Percentiles rank a stretch among this genome's conserved stretches.
phyloP scores from a whole-genome alignment of 2,329 filamentous ascomycete species.

The Penicillium sp. region DNA sequence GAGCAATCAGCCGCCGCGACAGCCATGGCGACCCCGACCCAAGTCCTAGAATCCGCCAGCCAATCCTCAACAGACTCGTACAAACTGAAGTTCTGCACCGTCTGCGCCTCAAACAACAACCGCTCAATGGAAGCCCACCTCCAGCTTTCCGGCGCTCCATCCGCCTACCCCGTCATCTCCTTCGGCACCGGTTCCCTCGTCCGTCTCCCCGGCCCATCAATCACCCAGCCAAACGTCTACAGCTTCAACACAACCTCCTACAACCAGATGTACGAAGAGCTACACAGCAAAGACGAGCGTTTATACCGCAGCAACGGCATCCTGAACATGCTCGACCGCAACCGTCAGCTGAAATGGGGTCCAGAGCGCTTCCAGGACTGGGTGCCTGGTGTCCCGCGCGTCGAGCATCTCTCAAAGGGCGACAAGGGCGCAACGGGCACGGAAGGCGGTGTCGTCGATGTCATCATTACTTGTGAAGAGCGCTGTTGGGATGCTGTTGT shows the following conservation, averaged over 20 bases:
- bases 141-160: constrained; percentile 75
- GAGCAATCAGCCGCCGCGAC: constrained; percentile 23
- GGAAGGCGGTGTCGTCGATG: constrained; percentile 84
- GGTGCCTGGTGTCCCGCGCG: constrained; percentile 77
- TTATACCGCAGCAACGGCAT: constrained; percentile 91
- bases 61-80: constrained; percentile 53
- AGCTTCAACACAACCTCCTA: constrained; percentile 97
- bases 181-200: constrained; percentile 96
- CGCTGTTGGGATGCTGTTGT: constrained; percentile 97
- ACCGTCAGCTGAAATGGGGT: constrained; percentile 87
- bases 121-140: constrained; percentile 99
- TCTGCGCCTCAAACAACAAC: constrained; percentile 99
- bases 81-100: constrained; percentile 94
- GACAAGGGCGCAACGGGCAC: constrained; percentile 75
- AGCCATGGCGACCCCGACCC: constrained; percentile 19
- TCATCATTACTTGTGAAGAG: constrained; percentile 97
- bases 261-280: constrained; percentile 87
- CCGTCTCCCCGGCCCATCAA: constrained; percentile 83
- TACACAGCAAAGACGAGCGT: constrained; percentile 76
- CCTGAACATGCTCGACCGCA: constrained; percentile 91
- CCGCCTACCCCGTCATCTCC: constrained; percentile 91
- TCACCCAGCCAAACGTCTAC: constrained; percentile 94
- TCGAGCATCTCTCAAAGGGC: constrained; percentile 64
- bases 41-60: constrained; percentile 10
- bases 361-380: constrained; percentile 98